These are phyloP conservation scores for Taxillus chinensis DNA, from an alignment of 164 flowering plant species.

Conservation along the genomic window DNA sequence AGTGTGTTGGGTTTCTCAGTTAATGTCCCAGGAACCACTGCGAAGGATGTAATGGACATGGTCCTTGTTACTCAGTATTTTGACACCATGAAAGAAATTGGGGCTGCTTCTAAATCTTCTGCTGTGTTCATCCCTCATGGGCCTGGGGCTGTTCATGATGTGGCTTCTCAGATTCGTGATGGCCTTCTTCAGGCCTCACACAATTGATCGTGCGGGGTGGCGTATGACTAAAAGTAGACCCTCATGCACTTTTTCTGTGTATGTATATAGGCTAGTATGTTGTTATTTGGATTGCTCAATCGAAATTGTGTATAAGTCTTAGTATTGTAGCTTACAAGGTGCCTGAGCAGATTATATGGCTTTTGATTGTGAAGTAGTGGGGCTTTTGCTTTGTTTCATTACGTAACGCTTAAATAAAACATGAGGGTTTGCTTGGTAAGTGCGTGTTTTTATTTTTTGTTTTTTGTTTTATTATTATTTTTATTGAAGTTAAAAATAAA, in stretches of 20 bases:
- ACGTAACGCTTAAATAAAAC: no score
- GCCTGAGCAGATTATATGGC: not conserved
- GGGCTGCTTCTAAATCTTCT: slow-evolving; percentile 47
- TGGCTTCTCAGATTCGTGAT: slow-evolving; percentile 49
- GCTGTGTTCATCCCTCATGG: slow-evolving; percentile 57
- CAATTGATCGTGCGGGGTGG: not conserved
- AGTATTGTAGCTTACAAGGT: not conserved
- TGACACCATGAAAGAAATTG: slow-evolving; percentile 56
- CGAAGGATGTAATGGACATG: slow-evolving; percentile 64
- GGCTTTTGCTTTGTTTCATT: no score
- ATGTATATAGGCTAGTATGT: not conserved
- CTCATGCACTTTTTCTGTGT: not conserved
- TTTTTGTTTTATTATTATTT: no score
- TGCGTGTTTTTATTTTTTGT: no score
- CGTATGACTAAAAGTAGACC: not conserved
- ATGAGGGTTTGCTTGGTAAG: no score
- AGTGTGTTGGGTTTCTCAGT: slow-evolving; percentile 48
- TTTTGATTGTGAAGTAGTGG: no score
- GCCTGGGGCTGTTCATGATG: slow-evolving; percentile 52
- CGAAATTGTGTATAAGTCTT: not conserved
- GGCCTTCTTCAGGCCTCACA: slow-evolving; percentile 51
- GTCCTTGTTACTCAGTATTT: slow-evolving; percentile 56
- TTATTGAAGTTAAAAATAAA: no score
- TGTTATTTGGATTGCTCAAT: not conserved
- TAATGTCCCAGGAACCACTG: slow-evolving; percentile 46